A percentile compares a stretch with the other conserved stretches of the same genome.
Evolutionary conservation across 1,284 basidiomycete genomes (phyloP).

Genomic region (Melampsora larici-populina): DNA sequence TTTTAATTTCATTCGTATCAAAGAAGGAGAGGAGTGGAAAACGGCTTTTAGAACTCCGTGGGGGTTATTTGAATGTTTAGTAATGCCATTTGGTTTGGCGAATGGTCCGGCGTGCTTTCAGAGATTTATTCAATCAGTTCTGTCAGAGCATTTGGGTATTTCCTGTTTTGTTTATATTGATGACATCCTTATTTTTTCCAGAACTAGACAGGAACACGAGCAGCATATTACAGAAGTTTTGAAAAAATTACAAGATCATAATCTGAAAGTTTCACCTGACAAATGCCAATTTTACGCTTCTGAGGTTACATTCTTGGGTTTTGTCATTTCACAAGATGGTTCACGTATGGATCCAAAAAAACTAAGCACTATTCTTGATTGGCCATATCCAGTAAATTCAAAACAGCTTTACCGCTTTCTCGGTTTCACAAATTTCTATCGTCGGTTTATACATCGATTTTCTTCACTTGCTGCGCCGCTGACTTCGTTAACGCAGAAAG

Average conservation of each 20-base stretch:
- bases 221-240: conserved; percentile 4
- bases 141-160: neutral
- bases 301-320: conserved; percentile 11
- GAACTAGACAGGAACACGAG: neutral
- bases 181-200: conserved; percentile 24
- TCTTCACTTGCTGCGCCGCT: too few species aligned
- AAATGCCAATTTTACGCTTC: conserved; percentile 10
- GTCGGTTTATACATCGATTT: too few species aligned
- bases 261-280: neutral
- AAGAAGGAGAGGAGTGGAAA: conserved; percentile 55
- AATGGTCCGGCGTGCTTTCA: conserved; percentile 56
- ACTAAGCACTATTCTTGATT: too few species aligned
- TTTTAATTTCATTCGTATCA: conserved; percentile 52
- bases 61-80: too few species aligned
- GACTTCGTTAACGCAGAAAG: too few species aligned
- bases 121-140: conserved; percentile 42
- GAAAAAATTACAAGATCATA: neutral
- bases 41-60: too few species aligned
- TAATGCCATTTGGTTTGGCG: too few species aligned
- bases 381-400: too few species aligned
- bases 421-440: too few species aligned
- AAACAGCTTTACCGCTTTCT: too few species aligned
- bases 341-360: neutral
- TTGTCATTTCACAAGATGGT: neutral
- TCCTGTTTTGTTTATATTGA: conserved; percentile 22